These are phyloP conservation scores for Fallopia convolvulus DNA, from an alignment of 148 eudicot genomes.

Conservation along the genomic window DNA sequence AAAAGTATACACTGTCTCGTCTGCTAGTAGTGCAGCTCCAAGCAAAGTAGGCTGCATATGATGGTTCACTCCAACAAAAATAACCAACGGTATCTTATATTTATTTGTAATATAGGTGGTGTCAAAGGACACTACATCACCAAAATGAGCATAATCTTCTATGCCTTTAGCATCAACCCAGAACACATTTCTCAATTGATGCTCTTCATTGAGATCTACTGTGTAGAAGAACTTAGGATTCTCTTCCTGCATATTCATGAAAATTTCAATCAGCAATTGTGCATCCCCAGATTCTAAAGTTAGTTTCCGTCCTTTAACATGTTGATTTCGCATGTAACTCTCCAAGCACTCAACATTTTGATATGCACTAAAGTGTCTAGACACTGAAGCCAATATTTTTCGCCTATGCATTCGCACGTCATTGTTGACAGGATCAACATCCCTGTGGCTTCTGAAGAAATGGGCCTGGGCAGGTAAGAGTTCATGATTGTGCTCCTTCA, in stretches of 20 bases:
- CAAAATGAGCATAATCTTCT: slow-evolving; percentile 45
- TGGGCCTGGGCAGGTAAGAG: slow-evolving; percentile 60
- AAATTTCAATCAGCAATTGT: slow-evolving; percentile 42
- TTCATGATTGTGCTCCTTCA: slow-evolving; percentile 69
- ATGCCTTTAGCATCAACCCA: slow-evolving; percentile 66
- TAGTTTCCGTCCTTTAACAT: slow-evolving; percentile 43
- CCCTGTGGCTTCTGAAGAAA: slow-evolving; percentile 60
- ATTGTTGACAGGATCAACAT: slow-evolving; percentile 36
- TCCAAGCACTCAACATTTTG: slow-evolving; percentile 39
- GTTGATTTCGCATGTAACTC: slow-evolving; percentile 35
- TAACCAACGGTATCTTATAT: slow-evolving; percentile 48
- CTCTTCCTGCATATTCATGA: slow-evolving; percentile 62
- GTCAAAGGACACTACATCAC: slow-evolving; percentile 57
- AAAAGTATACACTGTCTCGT: slow-evolving; percentile 45
- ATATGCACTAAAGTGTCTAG: slow-evolving; percentile 46
- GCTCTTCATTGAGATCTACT: slow-evolving; percentile 60
- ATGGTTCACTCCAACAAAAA: slow-evolving; percentile 59
- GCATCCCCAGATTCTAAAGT: slow-evolving; percentile 55
- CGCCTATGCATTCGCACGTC: slow-evolving; percentile 46
- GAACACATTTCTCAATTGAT: slow-evolving; percentile 52
- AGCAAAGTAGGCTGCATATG: slow-evolving; percentile 57
- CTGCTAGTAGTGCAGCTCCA: slow-evolving; percentile 55
- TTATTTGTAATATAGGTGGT: slow-evolving; percentile 42
- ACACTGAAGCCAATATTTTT: slow-evolving; percentile 39
- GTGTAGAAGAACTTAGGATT: slow-evolving; percentile 56